phyloP scores from a whole-genome alignment of 2,329 filamentous ascomycete genomes.

The Rutstroemia sp. region DNA sequence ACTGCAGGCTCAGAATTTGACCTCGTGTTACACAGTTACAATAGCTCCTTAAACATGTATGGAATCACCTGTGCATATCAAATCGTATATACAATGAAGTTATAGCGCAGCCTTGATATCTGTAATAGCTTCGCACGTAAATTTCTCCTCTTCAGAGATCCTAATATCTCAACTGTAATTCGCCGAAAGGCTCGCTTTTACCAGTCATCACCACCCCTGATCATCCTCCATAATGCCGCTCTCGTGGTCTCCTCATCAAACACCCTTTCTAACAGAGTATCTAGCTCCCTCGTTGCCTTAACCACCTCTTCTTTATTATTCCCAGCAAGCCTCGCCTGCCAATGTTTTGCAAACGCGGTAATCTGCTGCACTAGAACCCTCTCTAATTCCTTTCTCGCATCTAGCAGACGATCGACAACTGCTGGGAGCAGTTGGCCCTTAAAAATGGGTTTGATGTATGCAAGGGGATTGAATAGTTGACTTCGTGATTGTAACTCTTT shows the following conservation, averaged over 20 bases:
- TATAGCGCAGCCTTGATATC: too few relatives aligned
- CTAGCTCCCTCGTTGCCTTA: constrained; percentile 49
- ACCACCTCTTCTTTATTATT: constrained; percentile 38
- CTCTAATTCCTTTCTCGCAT: constrained; percentile 58
- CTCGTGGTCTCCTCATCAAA: constrained; percentile 36
- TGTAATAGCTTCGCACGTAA: too few relatives aligned
- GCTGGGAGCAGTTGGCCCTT: constrained; percentile 29
- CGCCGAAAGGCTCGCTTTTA: background rate
- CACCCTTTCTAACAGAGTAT: constrained; percentile 46
- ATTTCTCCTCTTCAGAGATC: too few relatives aligned
- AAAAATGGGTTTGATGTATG: constrained; percentile 36
- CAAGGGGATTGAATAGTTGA: constrained; percentile 48
- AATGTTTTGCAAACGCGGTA: constrained; percentile 54
- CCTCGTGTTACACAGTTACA: too few relatives aligned
- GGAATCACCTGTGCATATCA: too few relatives aligned
- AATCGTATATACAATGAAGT: too few relatives aligned
- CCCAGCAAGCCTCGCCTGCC: constrained; percentile 42
- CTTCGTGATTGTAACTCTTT: constrained; percentile 35
- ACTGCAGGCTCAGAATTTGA: too few relatives aligned
- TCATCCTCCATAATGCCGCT: constrained; percentile 29
- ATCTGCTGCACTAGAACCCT: constrained; percentile 56
- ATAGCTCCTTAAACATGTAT: too few relatives aligned
- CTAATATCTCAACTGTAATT: too few relatives aligned
- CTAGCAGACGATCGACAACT: constrained; percentile 38
- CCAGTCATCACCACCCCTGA: constrained; percentile 13